phyloP scores from a whole-genome alignment of 257 asterid genomes.

The Salvia hispanica region DNA sequence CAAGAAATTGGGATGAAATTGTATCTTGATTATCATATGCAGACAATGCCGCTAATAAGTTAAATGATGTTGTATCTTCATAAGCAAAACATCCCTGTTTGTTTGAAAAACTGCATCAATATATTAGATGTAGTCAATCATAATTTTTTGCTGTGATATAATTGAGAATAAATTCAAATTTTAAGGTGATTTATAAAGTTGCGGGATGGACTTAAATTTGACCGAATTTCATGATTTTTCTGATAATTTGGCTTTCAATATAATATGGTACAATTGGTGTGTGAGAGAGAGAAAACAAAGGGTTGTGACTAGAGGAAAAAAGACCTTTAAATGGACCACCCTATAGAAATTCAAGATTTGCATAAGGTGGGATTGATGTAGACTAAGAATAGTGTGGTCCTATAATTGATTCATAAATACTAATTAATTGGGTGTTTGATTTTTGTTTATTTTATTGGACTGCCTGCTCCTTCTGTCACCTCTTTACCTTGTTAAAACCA shows the following conservation, averaged over 20 bases:
- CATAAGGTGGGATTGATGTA: constrained; percentile 27
- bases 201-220: no score
- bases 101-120: no score
- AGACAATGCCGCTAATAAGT: no score
- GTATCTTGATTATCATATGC: no score
- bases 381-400: constrained; percentile 41
- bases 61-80: no score
- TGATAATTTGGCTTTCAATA: neutral
- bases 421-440: constrained; percentile 3
- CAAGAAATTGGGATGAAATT: no score
- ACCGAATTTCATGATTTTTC: no score
- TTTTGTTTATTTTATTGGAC: constrained; percentile 23
- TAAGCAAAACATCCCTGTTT: no score
- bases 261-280: constrained; percentile 31
- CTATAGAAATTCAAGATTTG: constrained; percentile 32
- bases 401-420: constrained; percentile 24
- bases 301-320: constrained; percentile 27
- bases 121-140: no score
- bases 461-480: constrained; percentile 21
- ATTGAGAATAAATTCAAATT: no score
- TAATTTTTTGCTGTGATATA: no score
- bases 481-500: neutral
- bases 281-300: neutral
- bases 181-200: no score
- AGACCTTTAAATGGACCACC: constrained; percentile 45